phyloP scores from a whole-genome alignment of 306 rosid species.

The Senna tora region DNA sequence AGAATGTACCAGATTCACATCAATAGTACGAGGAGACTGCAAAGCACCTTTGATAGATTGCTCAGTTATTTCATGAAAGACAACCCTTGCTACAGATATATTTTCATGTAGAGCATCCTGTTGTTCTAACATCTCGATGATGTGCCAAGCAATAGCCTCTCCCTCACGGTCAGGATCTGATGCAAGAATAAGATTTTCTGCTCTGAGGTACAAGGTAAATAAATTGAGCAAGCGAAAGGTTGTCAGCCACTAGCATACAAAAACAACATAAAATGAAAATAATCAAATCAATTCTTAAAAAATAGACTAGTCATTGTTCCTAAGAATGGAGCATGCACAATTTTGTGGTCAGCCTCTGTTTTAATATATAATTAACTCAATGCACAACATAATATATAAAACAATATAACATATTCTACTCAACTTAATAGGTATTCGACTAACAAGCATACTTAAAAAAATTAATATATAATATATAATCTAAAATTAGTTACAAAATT shows the following conservation, averaged over 20 bases:
- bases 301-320: background rate
- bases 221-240: slow-evolving; percentile 37
- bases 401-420: background rate
- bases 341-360: background rate
- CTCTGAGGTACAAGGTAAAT: slow-evolving; percentile 71
- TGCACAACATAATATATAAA: background rate
- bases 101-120: slow-evolving; percentile 77
- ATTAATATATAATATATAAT: background rate
- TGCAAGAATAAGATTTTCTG: slow-evolving; percentile 96
- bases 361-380: background rate
- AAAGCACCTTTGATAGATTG: slow-evolving; percentile 77
- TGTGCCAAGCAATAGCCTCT: slow-evolving; percentile 99
- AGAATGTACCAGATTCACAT: slow-evolving; percentile 84
- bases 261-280: slow-evolving; percentile 23
- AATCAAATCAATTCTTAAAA: slow-evolving; percentile 4
- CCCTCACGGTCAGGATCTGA: slow-evolving; percentile 99
- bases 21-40: slow-evolving; percentile 78
- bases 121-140: slow-evolving; percentile 90
- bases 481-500: background rate
- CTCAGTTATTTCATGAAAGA: slow-evolving; percentile 95
- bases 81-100: slow-evolving; percentile 72
- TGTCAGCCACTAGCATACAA: slow-evolving; percentile 28
- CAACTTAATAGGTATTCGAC: background rate
- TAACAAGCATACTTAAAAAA: background rate
- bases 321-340: background rate